Evolutionary conservation across 345 rosid species (phyloP).

Genomic region (Moringa oleifera): DNA sequence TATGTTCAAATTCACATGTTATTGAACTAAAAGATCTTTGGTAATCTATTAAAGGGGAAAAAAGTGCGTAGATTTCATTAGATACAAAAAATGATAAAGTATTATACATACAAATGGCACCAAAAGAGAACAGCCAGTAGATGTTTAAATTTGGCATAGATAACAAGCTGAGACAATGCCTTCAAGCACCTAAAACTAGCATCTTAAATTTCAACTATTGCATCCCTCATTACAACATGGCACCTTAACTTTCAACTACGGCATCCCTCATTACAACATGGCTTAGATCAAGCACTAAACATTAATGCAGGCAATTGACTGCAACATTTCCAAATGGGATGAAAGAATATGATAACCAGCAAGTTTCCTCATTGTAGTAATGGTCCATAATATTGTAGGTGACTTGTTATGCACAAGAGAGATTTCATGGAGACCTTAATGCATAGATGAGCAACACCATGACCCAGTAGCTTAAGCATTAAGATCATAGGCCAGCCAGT

Average conservation of each 20-base stretch:
- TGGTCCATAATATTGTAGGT: too few species aligned
- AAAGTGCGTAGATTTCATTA: not conserved
- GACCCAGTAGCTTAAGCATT: too few species aligned
- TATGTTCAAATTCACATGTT: not conserved
- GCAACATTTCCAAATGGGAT: not conserved
- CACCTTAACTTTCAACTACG: too few species aligned
- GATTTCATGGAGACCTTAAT: too few species aligned
- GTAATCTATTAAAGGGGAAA: too few species aligned
- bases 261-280: not conserved
- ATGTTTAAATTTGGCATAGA: not conserved
- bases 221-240: too few species aligned
- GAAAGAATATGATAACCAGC: not conserved
- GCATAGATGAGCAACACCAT: too few species aligned
- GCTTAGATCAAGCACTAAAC: not conserved
- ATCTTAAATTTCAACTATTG: too few species aligned
- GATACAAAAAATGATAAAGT: not conserved
- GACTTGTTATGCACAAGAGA: too few species aligned
- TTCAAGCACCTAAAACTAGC: not conserved
- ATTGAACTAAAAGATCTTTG: not conserved
- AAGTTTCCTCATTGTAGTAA: too few species aligned
- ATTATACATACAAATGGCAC: too few species aligned
- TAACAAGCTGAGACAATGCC: not conserved
- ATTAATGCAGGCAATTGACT: not conserved
- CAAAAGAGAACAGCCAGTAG: not conserved
- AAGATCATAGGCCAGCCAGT: too few species aligned